Percentiles rank a stretch among this genome's conserved stretches.
Conservation (phyloP, 2,329 filamentous ascomycete species). For the Aspergillus brasiliensis region DNA sequence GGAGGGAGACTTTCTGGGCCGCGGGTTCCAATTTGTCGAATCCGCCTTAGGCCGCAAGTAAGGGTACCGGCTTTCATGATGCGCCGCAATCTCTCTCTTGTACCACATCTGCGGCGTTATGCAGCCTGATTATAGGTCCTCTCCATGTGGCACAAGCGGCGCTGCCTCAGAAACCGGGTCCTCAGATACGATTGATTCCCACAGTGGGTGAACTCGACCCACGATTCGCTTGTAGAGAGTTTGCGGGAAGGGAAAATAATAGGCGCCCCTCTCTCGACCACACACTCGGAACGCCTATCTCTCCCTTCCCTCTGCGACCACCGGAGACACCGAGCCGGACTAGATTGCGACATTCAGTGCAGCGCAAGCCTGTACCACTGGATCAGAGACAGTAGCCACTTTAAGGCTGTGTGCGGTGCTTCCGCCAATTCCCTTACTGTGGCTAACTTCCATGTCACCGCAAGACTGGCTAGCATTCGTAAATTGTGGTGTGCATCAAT, state of each 20-base stretch:
- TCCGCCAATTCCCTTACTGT: not conserved
- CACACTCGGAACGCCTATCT: constrained; percentile 1
- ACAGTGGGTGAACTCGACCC: not conserved
- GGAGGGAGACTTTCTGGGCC: not conserved
- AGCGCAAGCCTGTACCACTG: not conserved
- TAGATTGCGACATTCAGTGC: not conserved
- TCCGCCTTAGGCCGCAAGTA: not conserved
- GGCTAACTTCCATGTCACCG: not conserved
- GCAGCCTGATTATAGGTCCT: not conserved
- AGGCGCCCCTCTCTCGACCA: not conserved
- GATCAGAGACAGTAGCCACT: not conserved
- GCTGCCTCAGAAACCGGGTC: not conserved
- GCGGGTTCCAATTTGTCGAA: not conserved
- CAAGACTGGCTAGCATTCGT: not conserved
- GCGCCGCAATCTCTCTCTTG: not conserved
- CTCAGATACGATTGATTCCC: not conserved
- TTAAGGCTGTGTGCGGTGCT: constrained; percentile 1
- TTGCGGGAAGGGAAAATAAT: not conserved
- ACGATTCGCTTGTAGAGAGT: constrained; percentile 2
- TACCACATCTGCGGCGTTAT: not conserved
- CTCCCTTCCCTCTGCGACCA: not conserved
- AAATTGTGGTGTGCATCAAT: not conserved
- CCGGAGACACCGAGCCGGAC: not conserved
- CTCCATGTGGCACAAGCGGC: not conserved
- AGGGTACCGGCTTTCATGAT: not conserved